These are phyloP conservation scores for Dissophora ornata DNA, from an alignment of 192 early-diverging fungal species.

Conservation along the genomic window DNA sequence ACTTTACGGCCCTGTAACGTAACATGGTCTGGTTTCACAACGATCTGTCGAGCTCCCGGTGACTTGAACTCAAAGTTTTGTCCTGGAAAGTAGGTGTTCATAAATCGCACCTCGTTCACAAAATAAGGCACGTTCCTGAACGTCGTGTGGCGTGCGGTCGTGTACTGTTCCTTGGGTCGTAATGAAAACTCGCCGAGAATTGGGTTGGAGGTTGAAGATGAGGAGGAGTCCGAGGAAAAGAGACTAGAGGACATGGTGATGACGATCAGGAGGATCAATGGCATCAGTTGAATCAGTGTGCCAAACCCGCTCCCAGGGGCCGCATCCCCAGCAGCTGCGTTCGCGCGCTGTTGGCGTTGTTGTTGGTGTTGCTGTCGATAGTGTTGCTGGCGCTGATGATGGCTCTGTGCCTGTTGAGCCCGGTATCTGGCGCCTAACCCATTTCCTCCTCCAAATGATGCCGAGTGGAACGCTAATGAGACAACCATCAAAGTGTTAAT, in stretches of 20 bases:
- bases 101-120: constrained; percentile 68
- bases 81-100: constrained; percentile 40
- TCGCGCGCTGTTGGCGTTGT: constrained; percentile 52
- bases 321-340: constrained; percentile 9
- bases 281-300: constrained; percentile 80
- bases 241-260: constrained; percentile 78
- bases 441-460: constrained; percentile 63
- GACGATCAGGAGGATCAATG: constrained; percentile 79
- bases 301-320: constrained; percentile 39
- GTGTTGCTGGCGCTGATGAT: constrained; percentile 45
- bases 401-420: constrained; percentile 42
- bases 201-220: constrained; percentile 24
- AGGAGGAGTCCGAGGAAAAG: constrained; percentile 51
- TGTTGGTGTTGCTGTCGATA: constrained; percentile 55
- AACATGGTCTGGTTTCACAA: constrained; percentile 26
- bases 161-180: constrained; percentile 60
- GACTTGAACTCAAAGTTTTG: constrained; percentile 58
- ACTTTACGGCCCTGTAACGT: constrained; percentile 28
- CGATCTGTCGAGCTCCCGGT: constrained; percentile 15
- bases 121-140: constrained; percentile 79
- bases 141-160: constrained; percentile 64
- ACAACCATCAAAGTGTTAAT: no score
- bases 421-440: constrained; percentile 66
- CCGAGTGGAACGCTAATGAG: constrained; percentile 57
- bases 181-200: constrained; percentile 74